Base-by-base conservation (phyloP, 2,329 filamentous ascomycete genomes). In the Fusarium floridanum region DNA sequence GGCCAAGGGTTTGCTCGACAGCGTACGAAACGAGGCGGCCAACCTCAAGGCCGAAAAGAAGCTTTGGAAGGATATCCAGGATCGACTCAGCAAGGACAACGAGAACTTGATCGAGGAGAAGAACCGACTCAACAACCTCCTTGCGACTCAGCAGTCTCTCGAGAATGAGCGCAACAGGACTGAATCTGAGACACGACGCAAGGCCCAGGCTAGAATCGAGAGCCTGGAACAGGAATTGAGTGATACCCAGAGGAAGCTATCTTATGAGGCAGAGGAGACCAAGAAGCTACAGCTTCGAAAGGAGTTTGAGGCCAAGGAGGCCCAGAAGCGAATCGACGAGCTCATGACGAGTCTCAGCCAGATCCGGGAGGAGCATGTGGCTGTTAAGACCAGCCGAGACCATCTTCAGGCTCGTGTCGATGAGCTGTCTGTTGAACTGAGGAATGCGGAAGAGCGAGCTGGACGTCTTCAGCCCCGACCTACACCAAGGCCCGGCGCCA, bases 41-140 rank as follows among this genome's bases (percentile, higher is more conserved):
- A 98, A 98, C 79, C 89, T 98, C 37, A 98, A 97, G 82, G 95
- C 96, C 0, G 96, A 98, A 83, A 98, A 98, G 84, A 93, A 95
- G 41, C 88, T 99, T 11, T 98, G 94, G 93, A 97, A 97, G 85
- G 94, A 93, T 66, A 97, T 98, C 37, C 95, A 98, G 81, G 92
- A 94, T 73, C 92, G 97, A 62, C 87, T 98, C 50, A 93, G 91
- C 72, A 94, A 97, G 78, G 95, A 98, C 80, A 98, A 97, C 74
- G 95, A 98, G 79, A 91, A 86, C 22, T 86, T 98, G 14, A 89
- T 93, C 48, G 94, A 97, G 70, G 97, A 99, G 81, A 94, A 95
- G 74, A 91, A 92, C 55, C 90, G 95, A 34, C 89, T 98, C 6
- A 97, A 96, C 83, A 92, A 91, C 66, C 88, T 98, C 36, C 90